Evolutionary conservation across 352 stramenopile genomes (phyloP).

Genomic region (Phytopythium litorale): DNA sequence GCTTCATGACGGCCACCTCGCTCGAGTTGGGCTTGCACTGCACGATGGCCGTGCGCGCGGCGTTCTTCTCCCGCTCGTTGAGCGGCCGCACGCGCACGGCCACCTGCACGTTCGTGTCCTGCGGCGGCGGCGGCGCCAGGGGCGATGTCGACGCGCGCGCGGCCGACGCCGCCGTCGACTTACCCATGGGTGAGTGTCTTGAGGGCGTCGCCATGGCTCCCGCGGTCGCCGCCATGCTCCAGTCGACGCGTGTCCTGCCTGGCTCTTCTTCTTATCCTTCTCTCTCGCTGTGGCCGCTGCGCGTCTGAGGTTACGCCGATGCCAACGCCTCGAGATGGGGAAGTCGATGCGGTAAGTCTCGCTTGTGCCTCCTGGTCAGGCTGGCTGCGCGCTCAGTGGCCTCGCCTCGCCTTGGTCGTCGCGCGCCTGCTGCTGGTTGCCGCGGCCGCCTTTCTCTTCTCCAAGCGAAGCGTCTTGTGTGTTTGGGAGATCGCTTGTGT

Average conservation of each 20-base stretch:
- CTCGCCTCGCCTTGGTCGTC: too few species aligned
- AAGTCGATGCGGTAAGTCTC: too few species aligned
- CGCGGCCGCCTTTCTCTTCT: neutral
- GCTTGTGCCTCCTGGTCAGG: too few species aligned
- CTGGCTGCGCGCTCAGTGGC: too few species aligned
- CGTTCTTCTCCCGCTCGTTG: slow-evolving; percentile 85
- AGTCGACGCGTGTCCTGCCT: neutral
- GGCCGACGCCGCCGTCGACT: slow-evolving; percentile 2
- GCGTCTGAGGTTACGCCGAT: too few species aligned
- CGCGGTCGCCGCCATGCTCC: neutral
- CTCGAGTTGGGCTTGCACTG: slow-evolving; percentile 83
- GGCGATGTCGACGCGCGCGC: slow-evolving; percentile 8
- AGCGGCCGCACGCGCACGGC: slow-evolving; percentile 89
- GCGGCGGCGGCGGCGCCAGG: slow-evolving; percentile 13
- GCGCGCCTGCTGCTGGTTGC: too few species aligned
- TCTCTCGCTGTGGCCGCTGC: neutral
- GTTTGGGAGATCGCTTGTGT: neutral
- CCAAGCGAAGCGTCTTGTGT: too few species aligned
- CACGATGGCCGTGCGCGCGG: slow-evolving; percentile 73
- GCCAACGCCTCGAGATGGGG: too few species aligned
- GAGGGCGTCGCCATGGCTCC: neutral
- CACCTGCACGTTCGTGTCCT: slow-evolving; percentile 82
- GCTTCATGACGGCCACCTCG: slow-evolving; percentile 83
- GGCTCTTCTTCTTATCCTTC: slow-evolving; percentile 6
- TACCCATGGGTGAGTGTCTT: slow-evolving; percentile 3